Conservation (phyloP, 1,284 basidiomycete species). For the Rhodotorula mucilaginosa region DNA sequence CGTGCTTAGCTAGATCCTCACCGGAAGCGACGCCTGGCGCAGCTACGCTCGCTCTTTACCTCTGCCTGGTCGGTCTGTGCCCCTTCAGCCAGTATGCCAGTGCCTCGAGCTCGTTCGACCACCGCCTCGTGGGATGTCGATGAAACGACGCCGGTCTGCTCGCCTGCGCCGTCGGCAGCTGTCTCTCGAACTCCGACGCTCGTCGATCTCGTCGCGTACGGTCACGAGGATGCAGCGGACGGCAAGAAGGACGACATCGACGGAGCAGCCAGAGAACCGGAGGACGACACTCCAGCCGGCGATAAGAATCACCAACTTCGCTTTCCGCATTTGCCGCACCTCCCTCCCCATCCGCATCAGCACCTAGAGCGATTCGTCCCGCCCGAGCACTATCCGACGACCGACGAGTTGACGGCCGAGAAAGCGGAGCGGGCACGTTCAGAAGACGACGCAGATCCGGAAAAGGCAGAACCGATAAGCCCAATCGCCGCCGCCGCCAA, state of each 20-base stretch:
- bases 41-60: not conserved
- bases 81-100: not conserved
- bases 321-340: not conserved
- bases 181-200: constrained; percentile 26
- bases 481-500: not conserved
- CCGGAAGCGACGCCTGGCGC: no score
- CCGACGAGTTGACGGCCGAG: constrained; percentile 11
- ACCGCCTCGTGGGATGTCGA: not conserved
- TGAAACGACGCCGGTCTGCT: constrained; percentile 8
- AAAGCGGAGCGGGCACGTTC: not conserved
- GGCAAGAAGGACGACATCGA: not conserved
- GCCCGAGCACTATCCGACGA: constrained; percentile 16
- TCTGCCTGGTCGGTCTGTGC: not conserved
- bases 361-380: constrained; percentile 21
- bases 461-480: not conserved
- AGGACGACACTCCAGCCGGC: not conserved
- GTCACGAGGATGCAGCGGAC: not conserved
- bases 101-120: not conserved
- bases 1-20: no score
- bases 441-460: not conserved
- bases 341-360: constrained; percentile 14
- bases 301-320: not conserved
- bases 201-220: constrained; percentile 17
- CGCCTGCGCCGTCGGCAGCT: constrained; percentile 18
- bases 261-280: not conserved